A percentile compares a stretch with the other conserved stretches of the same genome.
Evolutionary conservation across 495 filamentous ascomycete species (phyloP).

Genomic region (Parachaetomium inaequale): DNA sequence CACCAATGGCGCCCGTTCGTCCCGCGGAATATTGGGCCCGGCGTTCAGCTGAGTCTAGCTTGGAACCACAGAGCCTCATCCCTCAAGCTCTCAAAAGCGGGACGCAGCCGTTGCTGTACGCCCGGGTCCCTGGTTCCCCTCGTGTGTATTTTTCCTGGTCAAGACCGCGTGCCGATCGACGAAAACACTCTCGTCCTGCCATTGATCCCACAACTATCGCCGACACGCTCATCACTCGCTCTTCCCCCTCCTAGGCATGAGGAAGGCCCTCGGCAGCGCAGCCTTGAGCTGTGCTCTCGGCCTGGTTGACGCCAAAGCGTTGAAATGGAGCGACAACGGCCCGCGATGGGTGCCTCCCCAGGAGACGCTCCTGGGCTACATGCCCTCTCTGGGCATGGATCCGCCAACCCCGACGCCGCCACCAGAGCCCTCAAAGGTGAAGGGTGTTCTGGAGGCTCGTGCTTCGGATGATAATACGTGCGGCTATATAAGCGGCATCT

Average conservation of each 20-base stretch:
- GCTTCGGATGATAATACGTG: conserved; percentile 25
- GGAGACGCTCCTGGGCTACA: conserved; percentile 22
- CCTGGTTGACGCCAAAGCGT: conserved; percentile 21
- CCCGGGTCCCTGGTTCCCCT: neutral
- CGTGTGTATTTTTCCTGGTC: neutral
- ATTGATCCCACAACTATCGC: neutral
- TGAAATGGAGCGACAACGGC: conserved; percentile 22
- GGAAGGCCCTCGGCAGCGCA: neutral
- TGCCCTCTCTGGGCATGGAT: conserved; percentile 20
- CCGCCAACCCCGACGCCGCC: conserved; percentile 14
- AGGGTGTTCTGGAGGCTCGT: conserved; percentile 1
- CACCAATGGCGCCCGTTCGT: conserved; percentile 1
- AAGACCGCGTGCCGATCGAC: no score
- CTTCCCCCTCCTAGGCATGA: conserved; percentile 4
- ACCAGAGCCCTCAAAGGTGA: conserved; percentile 5
- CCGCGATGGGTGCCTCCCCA: conserved; percentile 21
- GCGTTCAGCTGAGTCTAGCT: neutral
- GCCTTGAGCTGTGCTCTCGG: conserved; percentile 17
- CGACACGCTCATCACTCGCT: neutral
- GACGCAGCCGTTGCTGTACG: neutral
- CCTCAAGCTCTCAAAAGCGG: conserved; percentile 10
- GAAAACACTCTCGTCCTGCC: neutral
- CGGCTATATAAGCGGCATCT: conserved; percentile 23
- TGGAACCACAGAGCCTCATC: conserved; percentile 6
- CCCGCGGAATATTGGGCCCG: conserved; percentile 1